phyloP scores from a whole-genome alignment of 2,329 filamentous ascomycete genomes.

The Scedosporium dehoogii region DNA sequence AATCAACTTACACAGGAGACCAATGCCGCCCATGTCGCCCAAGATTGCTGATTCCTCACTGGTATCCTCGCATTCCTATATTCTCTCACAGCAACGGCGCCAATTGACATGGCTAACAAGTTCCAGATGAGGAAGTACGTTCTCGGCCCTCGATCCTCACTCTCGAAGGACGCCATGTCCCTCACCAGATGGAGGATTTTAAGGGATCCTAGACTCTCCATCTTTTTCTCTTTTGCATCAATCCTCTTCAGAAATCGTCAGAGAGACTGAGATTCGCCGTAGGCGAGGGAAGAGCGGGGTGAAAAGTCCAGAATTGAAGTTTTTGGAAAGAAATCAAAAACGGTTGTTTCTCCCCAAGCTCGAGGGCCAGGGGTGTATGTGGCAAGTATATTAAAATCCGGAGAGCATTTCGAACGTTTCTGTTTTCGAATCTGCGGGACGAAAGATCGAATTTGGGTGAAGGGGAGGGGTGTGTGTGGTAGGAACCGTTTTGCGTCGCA shows the following conservation, averaged over 20 bases:
- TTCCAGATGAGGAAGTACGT: background rate
- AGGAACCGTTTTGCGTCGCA: no score
- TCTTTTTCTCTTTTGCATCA: background rate
- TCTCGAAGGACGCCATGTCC: background rate
- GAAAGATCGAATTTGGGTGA: no score
- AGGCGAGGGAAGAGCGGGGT: no score
- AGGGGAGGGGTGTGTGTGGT: no score
- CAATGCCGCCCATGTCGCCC: background rate
- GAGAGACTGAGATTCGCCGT: no score
- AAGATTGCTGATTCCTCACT: background rate
- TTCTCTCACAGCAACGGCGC: background rate
- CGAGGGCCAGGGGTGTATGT: background rate
- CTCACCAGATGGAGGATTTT: background rate
- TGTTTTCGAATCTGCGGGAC: no score
- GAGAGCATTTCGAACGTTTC: background rate
- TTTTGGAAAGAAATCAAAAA: no score
- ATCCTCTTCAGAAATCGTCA: no score
- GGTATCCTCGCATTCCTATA: background rate
- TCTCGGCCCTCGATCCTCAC: background rate
- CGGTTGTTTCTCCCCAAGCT: no score
- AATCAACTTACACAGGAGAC: background rate
- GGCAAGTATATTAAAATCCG: background rate
- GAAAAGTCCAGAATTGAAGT: no score
- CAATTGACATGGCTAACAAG: background rate
- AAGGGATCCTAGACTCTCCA: background rate